phyloP scores from a whole-genome alignment of 1,139 yeast species.

The Pichiaceae sp. region DNA sequence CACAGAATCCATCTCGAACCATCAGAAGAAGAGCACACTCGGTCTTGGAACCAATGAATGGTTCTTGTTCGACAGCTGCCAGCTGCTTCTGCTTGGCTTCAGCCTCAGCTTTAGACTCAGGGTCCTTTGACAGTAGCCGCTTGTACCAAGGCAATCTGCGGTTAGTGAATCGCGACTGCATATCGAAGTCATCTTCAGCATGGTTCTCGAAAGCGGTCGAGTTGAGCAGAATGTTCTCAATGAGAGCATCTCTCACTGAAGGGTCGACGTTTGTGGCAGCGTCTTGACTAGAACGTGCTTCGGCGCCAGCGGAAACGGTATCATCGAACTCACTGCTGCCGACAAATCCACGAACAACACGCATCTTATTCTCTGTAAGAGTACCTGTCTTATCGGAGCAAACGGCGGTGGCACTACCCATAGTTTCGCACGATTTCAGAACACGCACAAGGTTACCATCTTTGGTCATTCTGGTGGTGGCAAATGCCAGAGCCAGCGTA shows the following conservation, averaged over 20 bases:
- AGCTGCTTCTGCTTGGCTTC: background rate
- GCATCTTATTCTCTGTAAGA: slow-evolving; percentile 86
- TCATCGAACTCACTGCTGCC: slow-evolving; percentile 45
- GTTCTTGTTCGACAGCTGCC: slow-evolving; percentile 5
- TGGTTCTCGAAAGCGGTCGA: slow-evolving; percentile 83
- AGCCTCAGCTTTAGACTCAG: background rate
- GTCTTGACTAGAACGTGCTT: slow-evolving; percentile 23
- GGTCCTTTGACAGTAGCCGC: background rate
- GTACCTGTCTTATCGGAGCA: slow-evolving; percentile 99
- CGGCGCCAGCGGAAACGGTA: slow-evolving; percentile 13
- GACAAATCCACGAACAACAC: slow-evolving; percentile 68
- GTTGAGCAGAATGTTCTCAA: slow-evolving; percentile 63
- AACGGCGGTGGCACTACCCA: slow-evolving; percentile 97
- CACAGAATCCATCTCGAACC: slow-evolving; percentile 49
- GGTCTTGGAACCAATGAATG: slow-evolving; percentile 82
- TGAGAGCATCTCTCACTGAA: slow-evolving; percentile 31
- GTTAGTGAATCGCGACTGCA: slow-evolving; percentile 3
- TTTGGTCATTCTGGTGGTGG: slow-evolving; percentile 95
- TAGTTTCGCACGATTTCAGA: slow-evolving; percentile 88
- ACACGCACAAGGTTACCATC: slow-evolving; percentile 96
- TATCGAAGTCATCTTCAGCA: slow-evolving; percentile 20
- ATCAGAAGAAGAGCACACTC: slow-evolving; percentile 79
- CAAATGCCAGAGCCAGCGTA: slow-evolving; percentile 91
- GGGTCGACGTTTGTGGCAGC: slow-evolving; percentile 27
- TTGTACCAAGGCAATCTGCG: slow-evolving; percentile 1